Conservation (phyloP, 2,329 filamentous ascomycete genomes). For the Zasmidium cellare region DNA sequence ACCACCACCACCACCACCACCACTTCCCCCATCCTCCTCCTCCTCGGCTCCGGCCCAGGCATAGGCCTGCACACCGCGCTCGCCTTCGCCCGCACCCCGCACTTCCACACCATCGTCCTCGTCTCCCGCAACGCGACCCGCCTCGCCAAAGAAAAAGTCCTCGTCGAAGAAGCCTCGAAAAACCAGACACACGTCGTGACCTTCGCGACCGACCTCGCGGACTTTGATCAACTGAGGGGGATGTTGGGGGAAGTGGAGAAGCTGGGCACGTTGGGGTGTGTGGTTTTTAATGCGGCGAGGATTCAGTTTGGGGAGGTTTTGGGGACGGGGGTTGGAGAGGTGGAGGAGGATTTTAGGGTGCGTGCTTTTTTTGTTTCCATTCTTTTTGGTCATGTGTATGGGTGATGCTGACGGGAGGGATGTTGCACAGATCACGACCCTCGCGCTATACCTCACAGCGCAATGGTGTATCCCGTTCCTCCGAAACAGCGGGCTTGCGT, state of each 20-base stretch:
- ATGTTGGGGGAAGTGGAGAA: constrained; percentile 9
- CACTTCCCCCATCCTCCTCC: constrained; percentile 8
- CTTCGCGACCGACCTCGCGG: constrained; percentile 7
- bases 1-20: background rate
- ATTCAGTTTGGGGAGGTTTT: constrained; percentile 10
- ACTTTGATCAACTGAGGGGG: constrained; percentile 9
- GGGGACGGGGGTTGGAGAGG: constrained; percentile 9
- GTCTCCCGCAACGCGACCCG: constrained; percentile 17
- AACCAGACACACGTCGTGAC: background rate
- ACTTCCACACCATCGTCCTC: constrained; percentile 14
- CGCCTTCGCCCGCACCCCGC: constrained; percentile 6
- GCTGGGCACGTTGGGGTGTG: constrained; percentile 11
- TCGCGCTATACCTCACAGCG: constrained; percentile 13
- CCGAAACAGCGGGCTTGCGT: background rate
- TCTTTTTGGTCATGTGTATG: too few relatives aligned
- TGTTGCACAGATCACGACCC: constrained; percentile 9
- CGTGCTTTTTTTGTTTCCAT: too few relatives aligned
- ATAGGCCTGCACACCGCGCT: constrained; percentile 18
- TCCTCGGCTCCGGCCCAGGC: constrained; percentile 15
- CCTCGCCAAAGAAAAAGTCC: constrained; percentile 9
- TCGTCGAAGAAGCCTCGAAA: constrained; percentile 3
- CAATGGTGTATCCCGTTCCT: constrained; percentile 14
- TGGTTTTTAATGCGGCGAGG: constrained; percentile 18
- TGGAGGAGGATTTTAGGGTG: constrained; percentile 16
- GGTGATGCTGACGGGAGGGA: too few relatives aligned